phyloP scores from a whole-genome alignment of 257 asterid genomes.

The Hygrophila difformis region DNA sequence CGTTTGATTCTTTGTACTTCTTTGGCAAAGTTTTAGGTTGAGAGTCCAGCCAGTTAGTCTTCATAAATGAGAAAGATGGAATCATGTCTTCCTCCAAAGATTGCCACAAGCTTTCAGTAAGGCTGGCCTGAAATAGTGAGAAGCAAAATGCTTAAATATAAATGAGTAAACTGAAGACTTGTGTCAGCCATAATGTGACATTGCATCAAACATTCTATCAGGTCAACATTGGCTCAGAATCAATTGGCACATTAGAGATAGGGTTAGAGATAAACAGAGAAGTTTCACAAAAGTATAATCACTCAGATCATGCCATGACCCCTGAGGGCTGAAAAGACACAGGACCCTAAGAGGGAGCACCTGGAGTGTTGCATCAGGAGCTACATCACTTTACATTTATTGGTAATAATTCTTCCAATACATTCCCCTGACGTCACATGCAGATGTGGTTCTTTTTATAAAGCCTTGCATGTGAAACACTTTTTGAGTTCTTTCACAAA shows the following conservation, averaged over 20 bases:
- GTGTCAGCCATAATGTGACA: no score
- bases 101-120: conserved; percentile 71
- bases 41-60: conserved; percentile 84
- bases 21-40: conserved; percentile 56
- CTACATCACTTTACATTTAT: no score
- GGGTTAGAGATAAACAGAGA: conserved; percentile 3
- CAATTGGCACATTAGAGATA: conserved; percentile 12
- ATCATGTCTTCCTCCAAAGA: conserved; percentile 78
- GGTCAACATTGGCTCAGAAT: conserved; percentile 8
- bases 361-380: no score
- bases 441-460: no score
- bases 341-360: conserved; percentile 2
- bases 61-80: conserved; percentile 53
- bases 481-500: no score
- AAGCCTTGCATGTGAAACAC: no score
- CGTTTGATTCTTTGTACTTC: conserved; percentile 68
- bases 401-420: no score
- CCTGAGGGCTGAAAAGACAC: conserved; percentile 5
- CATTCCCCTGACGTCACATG: no score
- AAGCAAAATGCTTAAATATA: conserved; percentile 3
- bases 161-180: no score
- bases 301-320: conserved; percentile 10
- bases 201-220: conserved; percentile 4
- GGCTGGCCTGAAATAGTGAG: conserved; percentile 43
- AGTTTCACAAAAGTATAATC: not conserved